Evolutionary conservation across 192 early-diverging fungal genomes (phyloP).

Genomic region (Coemansia sp.): DNA sequence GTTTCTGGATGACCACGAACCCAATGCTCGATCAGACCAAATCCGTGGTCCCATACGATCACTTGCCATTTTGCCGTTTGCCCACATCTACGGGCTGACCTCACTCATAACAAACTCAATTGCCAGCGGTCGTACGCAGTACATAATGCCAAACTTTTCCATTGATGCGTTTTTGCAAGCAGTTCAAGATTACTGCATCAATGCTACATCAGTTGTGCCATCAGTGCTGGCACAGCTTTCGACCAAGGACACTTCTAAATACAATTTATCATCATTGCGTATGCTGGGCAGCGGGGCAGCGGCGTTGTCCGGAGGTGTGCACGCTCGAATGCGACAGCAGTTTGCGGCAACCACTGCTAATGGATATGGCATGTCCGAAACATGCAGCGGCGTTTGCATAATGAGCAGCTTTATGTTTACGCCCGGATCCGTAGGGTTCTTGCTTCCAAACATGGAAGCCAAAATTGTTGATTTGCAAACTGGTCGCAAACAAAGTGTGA

Average conservation of each 20-base stretch:
- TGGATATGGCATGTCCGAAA: slow-evolving; percentile 65
- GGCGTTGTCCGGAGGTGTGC: slow-evolving; percentile 73
- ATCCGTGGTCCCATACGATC: slow-evolving; percentile 31
- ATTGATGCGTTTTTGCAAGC: slow-evolving; percentile 56
- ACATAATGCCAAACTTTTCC: slow-evolving; percentile 72
- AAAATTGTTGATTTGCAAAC: slow-evolving; percentile 67
- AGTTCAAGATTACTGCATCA: slow-evolving; percentile 63
- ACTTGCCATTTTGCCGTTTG: slow-evolving; percentile 59
- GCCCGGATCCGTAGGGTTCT: slow-evolving; percentile 62
- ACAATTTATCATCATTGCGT: slow-evolving; percentile 61
- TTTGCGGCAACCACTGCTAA: slow-evolving; percentile 52
- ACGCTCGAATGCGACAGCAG: slow-evolving; percentile 40
- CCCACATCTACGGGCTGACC: slow-evolving; percentile 54
- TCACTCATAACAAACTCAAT: slow-evolving; percentile 22
- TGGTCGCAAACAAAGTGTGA: slow-evolving; percentile 13
- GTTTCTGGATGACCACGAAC: slow-evolving; percentile 4
- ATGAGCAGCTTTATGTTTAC: slow-evolving; percentile 17
- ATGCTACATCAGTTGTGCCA: slow-evolving; percentile 59
- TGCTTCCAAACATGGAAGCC: slow-evolving; percentile 70
- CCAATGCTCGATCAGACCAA: not conserved
- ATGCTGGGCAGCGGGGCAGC: slow-evolving; percentile 73
- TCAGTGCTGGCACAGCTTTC: slow-evolving; percentile 60
- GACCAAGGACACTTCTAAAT: slow-evolving; percentile 68
- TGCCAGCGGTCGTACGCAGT: slow-evolving; percentile 19
- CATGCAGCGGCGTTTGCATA: slow-evolving; percentile 28